These are phyloP conservation scores for Cornus suecica DNA, from an alignment of 148 eudicot genomes.

Conservation along the genomic window DNA sequence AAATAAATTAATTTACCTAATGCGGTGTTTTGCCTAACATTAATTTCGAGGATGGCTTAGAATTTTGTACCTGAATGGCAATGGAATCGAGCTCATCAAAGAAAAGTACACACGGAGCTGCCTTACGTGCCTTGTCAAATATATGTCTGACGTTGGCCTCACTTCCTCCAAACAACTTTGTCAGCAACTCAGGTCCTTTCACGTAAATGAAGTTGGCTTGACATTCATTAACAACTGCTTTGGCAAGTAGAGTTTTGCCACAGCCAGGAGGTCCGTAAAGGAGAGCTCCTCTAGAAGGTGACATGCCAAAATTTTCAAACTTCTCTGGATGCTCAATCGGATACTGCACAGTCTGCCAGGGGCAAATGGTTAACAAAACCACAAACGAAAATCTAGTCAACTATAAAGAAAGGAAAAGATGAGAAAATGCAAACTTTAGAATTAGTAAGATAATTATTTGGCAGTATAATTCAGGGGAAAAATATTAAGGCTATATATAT, in stretches of 20 bases:
- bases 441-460: too few relatives aligned
- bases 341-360: slow-evolving; percentile 23
- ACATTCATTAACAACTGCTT: slow-evolving; percentile 28
- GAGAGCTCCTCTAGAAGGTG: slow-evolving; percentile 29
- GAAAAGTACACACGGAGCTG: slow-evolving; percentile 31
- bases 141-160: slow-evolving; percentile 30
- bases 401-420: neutral
- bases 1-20: neutral
- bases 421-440: too few relatives aligned
- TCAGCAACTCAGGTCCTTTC: slow-evolving; percentile 28
- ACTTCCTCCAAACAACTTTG: slow-evolving; percentile 32
- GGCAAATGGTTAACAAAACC: neutral
- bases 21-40: too few relatives aligned
- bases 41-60: neutral
- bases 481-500: too few relatives aligned
- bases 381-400: neutral
- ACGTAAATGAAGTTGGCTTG: slow-evolving; percentile 27
- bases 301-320: slow-evolving; percentile 30
- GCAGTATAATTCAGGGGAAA: neutral
- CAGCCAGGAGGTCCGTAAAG: slow-evolving; percentile 33
- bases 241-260: slow-evolving; percentile 29
- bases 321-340: slow-evolving; percentile 31
- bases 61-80: slow-evolving; percentile 21
- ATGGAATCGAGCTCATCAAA: slow-evolving; percentile 30
- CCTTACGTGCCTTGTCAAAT: slow-evolving; percentile 31